These are phyloP conservation scores for Trametes versicolor DNA, from an alignment of 1,284 basidiomycete species.

Conservation along the genomic window DNA sequence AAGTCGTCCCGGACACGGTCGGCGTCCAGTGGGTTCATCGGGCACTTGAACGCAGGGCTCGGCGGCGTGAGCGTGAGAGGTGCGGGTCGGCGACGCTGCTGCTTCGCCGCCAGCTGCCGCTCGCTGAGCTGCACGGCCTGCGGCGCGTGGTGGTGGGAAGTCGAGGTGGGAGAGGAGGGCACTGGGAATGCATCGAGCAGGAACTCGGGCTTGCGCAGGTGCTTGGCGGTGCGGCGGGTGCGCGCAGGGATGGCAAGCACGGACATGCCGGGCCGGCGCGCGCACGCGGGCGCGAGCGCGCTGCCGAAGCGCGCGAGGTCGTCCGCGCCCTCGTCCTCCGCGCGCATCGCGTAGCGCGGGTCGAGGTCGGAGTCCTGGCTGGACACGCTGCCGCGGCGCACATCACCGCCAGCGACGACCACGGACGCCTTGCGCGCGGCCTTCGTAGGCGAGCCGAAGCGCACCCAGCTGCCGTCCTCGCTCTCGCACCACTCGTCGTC, in stretches of 20 bases:
- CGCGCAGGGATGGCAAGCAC: constrained; percentile 46
- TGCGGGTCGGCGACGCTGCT: constrained; percentile 40
- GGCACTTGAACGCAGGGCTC: constrained; percentile 41
- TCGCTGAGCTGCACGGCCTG: constrained; percentile 4
- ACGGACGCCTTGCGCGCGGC: constrained; percentile 20
- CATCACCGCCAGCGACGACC: constrained; percentile 40
- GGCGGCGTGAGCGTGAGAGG: constrained; percentile 43
- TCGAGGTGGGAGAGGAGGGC: constrained; percentile 28
- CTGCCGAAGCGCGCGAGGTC: constrained; percentile 47
- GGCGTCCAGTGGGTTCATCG: constrained; percentile 43
- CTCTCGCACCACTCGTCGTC: constrained; percentile 37
- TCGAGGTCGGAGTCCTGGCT: constrained; percentile 64
- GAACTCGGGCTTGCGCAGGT: constrained; percentile 47
- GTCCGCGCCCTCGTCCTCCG: constrained; percentile 47
- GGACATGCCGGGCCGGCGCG: constrained; percentile 44
- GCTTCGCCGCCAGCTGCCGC: constrained; percentile 26
- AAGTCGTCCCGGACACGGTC: constrained; percentile 41
- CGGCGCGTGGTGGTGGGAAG: constrained; percentile 17
- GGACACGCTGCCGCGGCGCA: constrained; percentile 56
- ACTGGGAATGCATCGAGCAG: constrained; percentile 45
- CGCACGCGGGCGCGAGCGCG: constrained; percentile 35
- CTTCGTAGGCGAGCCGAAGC: constrained; percentile 39
- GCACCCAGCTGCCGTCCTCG: constrained; percentile 43
- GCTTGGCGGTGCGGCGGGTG: constrained; percentile 44
- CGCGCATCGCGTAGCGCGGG: constrained; percentile 56